Conservation (phyloP, 805 yeast species). For the Teunomyces funiuensis region DNA sequence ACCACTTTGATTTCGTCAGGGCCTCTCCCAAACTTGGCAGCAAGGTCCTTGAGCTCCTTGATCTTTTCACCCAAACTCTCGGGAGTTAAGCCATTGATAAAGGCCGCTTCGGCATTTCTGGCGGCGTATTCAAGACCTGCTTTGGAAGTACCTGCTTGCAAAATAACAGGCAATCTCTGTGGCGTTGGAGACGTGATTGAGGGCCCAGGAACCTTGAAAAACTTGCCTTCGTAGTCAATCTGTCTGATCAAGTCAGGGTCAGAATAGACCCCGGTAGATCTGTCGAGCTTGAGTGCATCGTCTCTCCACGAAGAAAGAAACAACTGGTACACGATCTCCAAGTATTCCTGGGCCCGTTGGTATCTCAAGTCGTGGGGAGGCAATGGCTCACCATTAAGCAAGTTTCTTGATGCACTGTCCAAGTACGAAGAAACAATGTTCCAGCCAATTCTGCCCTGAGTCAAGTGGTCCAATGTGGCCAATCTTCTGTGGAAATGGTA, state of each 20-base stretch:
- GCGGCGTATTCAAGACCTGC: constrained; percentile 44
- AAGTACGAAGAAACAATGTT: constrained; percentile 46
- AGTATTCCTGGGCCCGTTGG: constrained; percentile 38
- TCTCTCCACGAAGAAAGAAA: constrained; percentile 46
- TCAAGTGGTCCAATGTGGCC: constrained; percentile 45
- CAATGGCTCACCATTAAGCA: constrained; percentile 33
- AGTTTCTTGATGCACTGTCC: constrained; percentile 42
- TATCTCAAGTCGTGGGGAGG: constrained; percentile 45
- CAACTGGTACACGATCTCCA: constrained; percentile 39
- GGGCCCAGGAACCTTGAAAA: constrained; percentile 44
- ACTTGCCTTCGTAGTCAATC: constrained; percentile 42
- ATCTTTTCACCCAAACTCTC: constrained; percentile 26
- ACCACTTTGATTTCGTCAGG: constrained; percentile 38
- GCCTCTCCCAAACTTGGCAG: constrained; percentile 35
- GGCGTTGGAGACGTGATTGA: constrained; percentile 44
- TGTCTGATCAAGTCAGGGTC: constrained; percentile 42
- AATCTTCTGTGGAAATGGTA: constrained; percentile 42
- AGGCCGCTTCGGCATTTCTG: constrained; percentile 43
- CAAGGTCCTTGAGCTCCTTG: constrained; percentile 28
- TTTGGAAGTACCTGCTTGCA: constrained; percentile 46
- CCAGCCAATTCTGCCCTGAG: constrained; percentile 48
- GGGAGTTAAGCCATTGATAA: constrained; percentile 37
- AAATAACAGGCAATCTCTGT: constrained; percentile 43
- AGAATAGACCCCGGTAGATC: constrained; percentile 29
- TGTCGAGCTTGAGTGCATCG: constrained; percentile 35